These are phyloP conservation scores for Nothopassalora personata DNA, from an alignment of 2,329 filamentous ascomycete species.

Conservation along the genomic window DNA sequence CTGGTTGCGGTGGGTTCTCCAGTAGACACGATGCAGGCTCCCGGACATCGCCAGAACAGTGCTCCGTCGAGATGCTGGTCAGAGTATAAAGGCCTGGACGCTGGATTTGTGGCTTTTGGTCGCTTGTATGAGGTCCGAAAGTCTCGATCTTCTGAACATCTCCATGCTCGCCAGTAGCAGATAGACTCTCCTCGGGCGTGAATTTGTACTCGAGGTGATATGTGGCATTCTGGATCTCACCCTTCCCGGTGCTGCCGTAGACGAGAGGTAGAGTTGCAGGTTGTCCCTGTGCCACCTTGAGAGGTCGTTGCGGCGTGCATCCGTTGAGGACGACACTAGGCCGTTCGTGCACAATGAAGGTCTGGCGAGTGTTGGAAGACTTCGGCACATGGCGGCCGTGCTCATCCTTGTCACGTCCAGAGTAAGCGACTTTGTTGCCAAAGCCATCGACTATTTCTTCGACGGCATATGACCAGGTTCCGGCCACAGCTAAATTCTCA, in stretches of 20 bases:
- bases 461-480: constrained; percentile 82
- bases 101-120: constrained; percentile 63
- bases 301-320: constrained; percentile 72
- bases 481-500: constrained; percentile 74
- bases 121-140: constrained; percentile 56
- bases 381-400: constrained; percentile 38
- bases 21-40: constrained; percentile 93
- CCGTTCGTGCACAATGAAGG: constrained; percentile 80
- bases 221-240: constrained; percentile 54
- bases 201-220: constrained; percentile 78
- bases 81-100: constrained; percentile 83
- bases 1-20: constrained; percentile 83
- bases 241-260: constrained; percentile 59
- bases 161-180: constrained; percentile 64
- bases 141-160: constrained; percentile 53
- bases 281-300: constrained; percentile 76
- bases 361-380: constrained; percentile 60
- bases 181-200: constrained; percentile 65
- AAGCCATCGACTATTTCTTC: constrained; percentile 89
- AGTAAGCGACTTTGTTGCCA: constrained; percentile 78
- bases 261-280: constrained; percentile 63
- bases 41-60: constrained; percentile 79
- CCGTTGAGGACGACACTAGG: constrained; percentile 66
- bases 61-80: constrained; percentile 70
- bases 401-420: constrained; percentile 63